phyloP scores from a whole-genome alignment of 225 moss, liverwort and hornwort genomes.

The Thuidium tamariscinum region DNA sequence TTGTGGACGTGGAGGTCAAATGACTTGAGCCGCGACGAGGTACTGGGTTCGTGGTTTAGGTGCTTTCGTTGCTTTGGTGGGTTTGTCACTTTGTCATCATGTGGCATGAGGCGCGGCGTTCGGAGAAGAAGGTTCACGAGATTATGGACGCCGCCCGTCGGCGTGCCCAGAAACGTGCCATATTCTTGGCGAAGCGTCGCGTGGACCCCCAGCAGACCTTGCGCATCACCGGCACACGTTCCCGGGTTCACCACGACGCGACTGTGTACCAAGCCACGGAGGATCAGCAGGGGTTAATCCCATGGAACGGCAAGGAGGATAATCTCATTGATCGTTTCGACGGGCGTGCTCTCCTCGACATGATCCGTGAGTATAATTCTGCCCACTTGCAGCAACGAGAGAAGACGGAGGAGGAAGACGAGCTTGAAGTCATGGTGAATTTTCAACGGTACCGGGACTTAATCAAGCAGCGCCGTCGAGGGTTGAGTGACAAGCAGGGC shows the following conservation, averaged over 20 bases:
- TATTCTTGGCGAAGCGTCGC: slow-evolving; percentile 88
- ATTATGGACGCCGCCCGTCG: slow-evolving; percentile 96
- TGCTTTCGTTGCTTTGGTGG: not conserved
- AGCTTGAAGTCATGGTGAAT: slow-evolving; percentile 99
- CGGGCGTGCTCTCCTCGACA: slow-evolving; percentile 82
- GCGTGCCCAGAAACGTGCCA: slow-evolving; percentile 90
- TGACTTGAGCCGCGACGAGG: not conserved
- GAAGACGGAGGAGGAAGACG: slow-evolving; percentile 92
- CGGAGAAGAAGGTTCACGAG: slow-evolving; percentile 99
- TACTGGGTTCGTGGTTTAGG: not conserved
- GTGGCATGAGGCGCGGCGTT: slow-evolving; percentile 99
- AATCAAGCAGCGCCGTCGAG: slow-evolving; percentile 93
- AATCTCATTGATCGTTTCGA: slow-evolving; percentile 94
- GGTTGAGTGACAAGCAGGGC: slow-evolving; percentile 88
- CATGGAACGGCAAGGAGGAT: slow-evolving; percentile 87
- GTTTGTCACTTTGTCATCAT: slow-evolving; percentile 31
- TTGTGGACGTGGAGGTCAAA: not conserved
- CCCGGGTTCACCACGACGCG: slow-evolving; percentile 93
- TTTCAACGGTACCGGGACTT: slow-evolving; percentile 97
- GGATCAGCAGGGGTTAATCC: slow-evolving; percentile 96
- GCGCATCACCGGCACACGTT: slow-evolving; percentile 75
- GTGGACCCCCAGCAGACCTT: slow-evolving; percentile 98
- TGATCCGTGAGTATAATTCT: slow-evolving; percentile 72
- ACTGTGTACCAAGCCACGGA: slow-evolving; percentile 91
- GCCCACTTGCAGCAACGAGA: slow-evolving; percentile 39